Evolutionary conservation across 192 early-diverging fungal species (phyloP), one percentile per base, ranked within the genome.

Genomic region (Entrophospora sp.): DNA sequence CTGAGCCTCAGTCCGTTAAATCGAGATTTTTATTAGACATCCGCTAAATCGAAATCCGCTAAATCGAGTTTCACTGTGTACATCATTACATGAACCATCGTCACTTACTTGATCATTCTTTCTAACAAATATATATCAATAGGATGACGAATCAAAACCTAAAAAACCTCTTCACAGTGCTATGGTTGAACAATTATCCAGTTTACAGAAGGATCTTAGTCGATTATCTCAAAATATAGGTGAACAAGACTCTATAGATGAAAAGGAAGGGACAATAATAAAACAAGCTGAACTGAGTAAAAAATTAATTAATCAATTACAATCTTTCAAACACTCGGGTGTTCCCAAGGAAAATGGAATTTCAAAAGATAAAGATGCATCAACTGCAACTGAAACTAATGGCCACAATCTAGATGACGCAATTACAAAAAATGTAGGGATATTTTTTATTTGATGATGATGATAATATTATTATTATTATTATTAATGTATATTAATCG

Each of bases 161-260:
- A n/a, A n/a, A n/a, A n/a, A n/a, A n/a, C n/a, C n/a, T n/a, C n/a
- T 70, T 43, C 78, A 82, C 48, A 61, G 67, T 45, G 81, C 80
- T 55, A 44, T 80, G 16, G 43, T 80, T 24, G 69, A 79, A 16
- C 75, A 78, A 66, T 74, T 83, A 56, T 66, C 76, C 14, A 75
- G 74, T 64, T n/a, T n/a, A n/a, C n/a, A n/a, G n/a, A n/a, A n/a
- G n/a, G n/a, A n/a, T n/a, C n/a, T n/a, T n/a, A n/a, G n/a, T n/a
- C n/a, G n/a, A n/a, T n/a, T n/a, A n/a, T n/a, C n/a, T n/a, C n/a
- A n/a, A n/a, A n/a, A n/a, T 52, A 30, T 57, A 32, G 30, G 31
- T 35, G 27, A 66, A 36, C 38, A 59, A 35, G 70, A 71, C 12
- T 60, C 61, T 5, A 35, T 67, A 10, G 52, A 73, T 24, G 69